Conservation (phyloP, 1,284 basidiomycete genomes). For the Trametes hirsuta region DNA sequence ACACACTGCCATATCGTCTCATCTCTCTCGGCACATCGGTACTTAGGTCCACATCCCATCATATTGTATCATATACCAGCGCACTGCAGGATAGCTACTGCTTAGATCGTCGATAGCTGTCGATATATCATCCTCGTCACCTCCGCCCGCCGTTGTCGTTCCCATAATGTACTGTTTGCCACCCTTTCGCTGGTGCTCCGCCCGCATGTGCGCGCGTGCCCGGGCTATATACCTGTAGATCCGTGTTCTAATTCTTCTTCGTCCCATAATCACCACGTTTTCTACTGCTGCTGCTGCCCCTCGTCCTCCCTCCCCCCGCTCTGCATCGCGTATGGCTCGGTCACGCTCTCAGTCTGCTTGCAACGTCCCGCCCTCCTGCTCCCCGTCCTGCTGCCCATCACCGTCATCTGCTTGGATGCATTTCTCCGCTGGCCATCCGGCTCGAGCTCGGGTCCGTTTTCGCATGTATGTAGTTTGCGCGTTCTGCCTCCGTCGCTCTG, state of each 20-base stretch:
- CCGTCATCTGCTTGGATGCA: not conserved
- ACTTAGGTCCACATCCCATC: not conserved
- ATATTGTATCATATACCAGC: conserved; percentile 8
- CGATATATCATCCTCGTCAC: conserved; percentile 2
- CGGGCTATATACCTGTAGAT: conserved; percentile 11
- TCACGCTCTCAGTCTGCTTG: not conserved
- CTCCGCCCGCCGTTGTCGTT: not conserved
- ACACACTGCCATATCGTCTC: not conserved
- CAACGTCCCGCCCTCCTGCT: not conserved
- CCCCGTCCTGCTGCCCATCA: not conserved
- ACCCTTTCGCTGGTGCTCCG: not conserved
- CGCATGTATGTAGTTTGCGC: conserved; percentile 1
- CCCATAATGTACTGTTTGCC: conserved; percentile 6
- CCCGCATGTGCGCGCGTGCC: not conserved
- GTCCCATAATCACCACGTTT: conserved; percentile 4
- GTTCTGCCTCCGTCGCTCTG: not conserved
- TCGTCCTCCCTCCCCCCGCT: not conserved
- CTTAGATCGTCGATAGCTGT: conserved; percentile 16
- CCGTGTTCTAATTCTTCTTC: conserved; percentile 6
- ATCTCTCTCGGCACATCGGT: not conserved
- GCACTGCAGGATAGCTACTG: not conserved
- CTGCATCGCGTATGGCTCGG: conserved; percentile 4
- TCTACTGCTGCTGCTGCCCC: not conserved
- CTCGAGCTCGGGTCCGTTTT: not conserved
- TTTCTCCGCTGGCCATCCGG: not conserved